Conservation (phyloP, 352 stramenopile species). For the Globisporangium recalcitrans region DNA sequence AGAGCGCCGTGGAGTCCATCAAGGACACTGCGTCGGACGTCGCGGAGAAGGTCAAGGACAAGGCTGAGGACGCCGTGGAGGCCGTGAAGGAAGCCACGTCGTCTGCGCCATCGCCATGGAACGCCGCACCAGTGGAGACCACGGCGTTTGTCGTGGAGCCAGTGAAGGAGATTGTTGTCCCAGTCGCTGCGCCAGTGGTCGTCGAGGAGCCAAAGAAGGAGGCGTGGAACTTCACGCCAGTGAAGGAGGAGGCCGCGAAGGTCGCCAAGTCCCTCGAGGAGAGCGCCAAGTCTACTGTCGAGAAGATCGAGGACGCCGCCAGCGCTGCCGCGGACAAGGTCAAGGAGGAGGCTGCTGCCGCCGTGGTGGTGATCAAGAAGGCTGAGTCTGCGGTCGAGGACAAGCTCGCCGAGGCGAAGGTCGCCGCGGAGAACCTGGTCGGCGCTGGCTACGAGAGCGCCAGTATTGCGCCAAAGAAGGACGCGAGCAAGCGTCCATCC, state of each 20-base stretch:
- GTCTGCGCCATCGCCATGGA: constrained; percentile 16
- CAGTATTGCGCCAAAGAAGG: constrained; percentile 49
- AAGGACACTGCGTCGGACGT: constrained; percentile 11
- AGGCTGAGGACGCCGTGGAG: constrained; percentile 3
- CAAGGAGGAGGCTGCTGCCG: constrained; percentile 22
- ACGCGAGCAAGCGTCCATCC: constrained; percentile 30
- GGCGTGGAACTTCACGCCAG: constrained; percentile 28
- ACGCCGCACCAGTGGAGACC: constrained; percentile 16
- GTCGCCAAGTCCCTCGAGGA: constrained; percentile 19
- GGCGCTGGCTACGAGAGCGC: constrained; percentile 74
- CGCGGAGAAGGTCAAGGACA: constrained; percentile 18
- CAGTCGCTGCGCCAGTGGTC: constrained; percentile 1
- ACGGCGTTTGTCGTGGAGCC: constrained; percentile 17
- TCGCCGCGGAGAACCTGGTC: constrained; percentile 47
- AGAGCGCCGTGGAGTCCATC: constrained; percentile 14
- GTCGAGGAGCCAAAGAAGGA: constrained; percentile 18
- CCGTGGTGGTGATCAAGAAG: constrained; percentile 21
- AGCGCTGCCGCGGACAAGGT: constrained; percentile 14
- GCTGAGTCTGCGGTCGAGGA: constrained; percentile 17
- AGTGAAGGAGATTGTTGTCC: constrained; percentile 17
- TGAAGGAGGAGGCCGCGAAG: constrained; percentile 25
- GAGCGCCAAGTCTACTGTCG: constrained; percentile 10
- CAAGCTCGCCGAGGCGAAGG: constrained; percentile 37
- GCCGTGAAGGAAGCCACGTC: constrained; percentile 15
- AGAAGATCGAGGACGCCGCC: constrained; percentile 12